Base-by-base conservation (phyloP, 2,329 filamentous ascomycete species). In the Colletotrichum tropicicola region DNA sequence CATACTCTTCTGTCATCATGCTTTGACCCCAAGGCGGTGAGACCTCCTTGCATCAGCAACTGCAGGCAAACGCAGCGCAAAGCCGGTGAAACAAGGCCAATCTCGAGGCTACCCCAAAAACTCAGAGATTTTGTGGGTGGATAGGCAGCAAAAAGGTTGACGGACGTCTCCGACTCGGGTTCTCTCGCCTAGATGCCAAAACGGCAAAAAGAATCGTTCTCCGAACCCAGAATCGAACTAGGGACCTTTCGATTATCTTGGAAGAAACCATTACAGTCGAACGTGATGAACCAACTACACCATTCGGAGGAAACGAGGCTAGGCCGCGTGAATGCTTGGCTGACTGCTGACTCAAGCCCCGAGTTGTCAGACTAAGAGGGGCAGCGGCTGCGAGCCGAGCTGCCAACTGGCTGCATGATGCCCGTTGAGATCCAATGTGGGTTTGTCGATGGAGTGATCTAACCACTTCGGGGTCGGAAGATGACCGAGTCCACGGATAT, bases 201-300 rank as follows among this genome's bases (percentile, higher is more conserved):
- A 47, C 5, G 79, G 80, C 17, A 57, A 61, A 47, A 62, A 27
- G 23, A 43, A 44, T 17, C 7, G 13, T 25, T 66, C 54, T 66
- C 49, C 64, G 37, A 47, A 47, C 48, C 64, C 64, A 64, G 64
- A 66, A 66, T 66, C 64, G 64, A 66, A 64, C 64, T 64, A 59
- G 64, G 48, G 64, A 66, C 64, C 64, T 66, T 66, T 65, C 53
- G 59, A 66, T 66, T 17, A 55, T 39, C 15, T 28, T 57, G 54
- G 53, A 32, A 13, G 21, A 6, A 53, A 54, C 64, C 60, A 65
- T 66, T 66, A 66, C 64, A 66, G 64, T 66, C 59, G 53, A 65
- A 66, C 64, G 64, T 65, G 59, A 66, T 66, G 53, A 63, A 64
- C 64, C 64, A 66, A 64, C 64, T 66, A 66, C 59, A 66, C 64